Base-by-base conservation (phyloP, 306 rosid species). In the Mucuna pruriens region DNA sequence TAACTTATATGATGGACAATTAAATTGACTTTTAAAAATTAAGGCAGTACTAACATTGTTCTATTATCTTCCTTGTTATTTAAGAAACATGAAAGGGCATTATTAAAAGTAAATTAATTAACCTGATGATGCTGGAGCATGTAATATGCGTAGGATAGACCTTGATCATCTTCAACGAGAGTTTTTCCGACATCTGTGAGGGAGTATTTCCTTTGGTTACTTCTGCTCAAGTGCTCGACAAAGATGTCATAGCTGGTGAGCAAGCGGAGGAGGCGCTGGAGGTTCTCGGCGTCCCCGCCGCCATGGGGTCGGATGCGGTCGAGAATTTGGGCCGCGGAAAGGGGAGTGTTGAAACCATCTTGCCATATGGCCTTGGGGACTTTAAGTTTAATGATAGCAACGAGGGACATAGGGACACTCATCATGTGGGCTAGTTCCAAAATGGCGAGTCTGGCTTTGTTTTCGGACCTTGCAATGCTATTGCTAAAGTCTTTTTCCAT, bases 61-160 rank as follows among this genome's bases (percentile, higher is more conserved):
- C 2, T 29, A 29, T 29, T 29, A 29, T 29, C 3, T 29, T 29
- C 2, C 2, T 29, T 29, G 31, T 29, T 29, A 29, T 29, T 29
- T 29, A 29, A 29, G 31, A 29, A 29, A 29, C 2, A 29, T 29
- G 31, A 29, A 29, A 29, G 3, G 3, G 31, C 31, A 29, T 29
- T 1, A 29, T 29, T 29, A 17, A 33, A 34, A 40, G 2, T 36
- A 19, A 63, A 3, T 6, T 29, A 1, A 34, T 4, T 57, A n/a
- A 86, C 94, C 97, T 93, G 91, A 61, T 93, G 94, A 71, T 91
- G 97, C 62, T 91, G 97, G 63, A 93, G 93, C 29, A 93, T 87
- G 78, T 87, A 93, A 10, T 88, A 23, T 2, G 71, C 88, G 15
- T 84, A 87, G 16, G 98, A 94, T 2, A 89, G 64, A 13, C 98